Percentiles rank a stretch among this genome's conserved stretches.
phyloP scores from a whole-genome alignment of 208 protist species.

The Herpetomonas muscarum region DNA sequence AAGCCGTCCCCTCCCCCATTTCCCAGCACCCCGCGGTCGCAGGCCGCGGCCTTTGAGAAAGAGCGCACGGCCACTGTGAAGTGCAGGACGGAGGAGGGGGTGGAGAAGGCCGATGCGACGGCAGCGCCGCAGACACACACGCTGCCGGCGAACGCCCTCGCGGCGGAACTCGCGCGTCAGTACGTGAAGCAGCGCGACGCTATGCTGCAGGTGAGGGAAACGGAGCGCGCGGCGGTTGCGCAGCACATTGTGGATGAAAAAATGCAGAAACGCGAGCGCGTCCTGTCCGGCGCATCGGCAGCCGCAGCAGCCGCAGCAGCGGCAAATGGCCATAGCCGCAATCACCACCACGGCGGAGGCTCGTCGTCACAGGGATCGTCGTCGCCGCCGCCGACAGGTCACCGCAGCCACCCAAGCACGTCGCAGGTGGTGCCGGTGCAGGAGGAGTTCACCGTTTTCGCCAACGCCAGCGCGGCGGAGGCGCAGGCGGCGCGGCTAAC shows the following conservation, averaged over 20 bases:
- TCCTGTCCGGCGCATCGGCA: neutral
- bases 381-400: too few relatives aligned
- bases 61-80: neutral
- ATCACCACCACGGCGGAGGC: neutral
- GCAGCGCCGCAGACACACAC: neutral
- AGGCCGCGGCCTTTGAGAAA: neutral
- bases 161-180: neutral
- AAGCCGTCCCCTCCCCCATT: too few relatives aligned
- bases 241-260: neutral
- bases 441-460: conserved; percentile 3
- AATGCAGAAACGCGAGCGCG: neutral
- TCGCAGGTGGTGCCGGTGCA: conserved; percentile 4
- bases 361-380: too few relatives aligned
- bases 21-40: neutral
- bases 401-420: too few relatives aligned
- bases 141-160: neutral
- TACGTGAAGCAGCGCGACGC: neutral
- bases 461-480: conserved; percentile 8
- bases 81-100: neutral
- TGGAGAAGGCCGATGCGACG: neutral
- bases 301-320: too few relatives aligned
- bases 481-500: neutral
- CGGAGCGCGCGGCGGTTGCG: neutral
- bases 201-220: neutral
- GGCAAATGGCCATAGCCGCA: neutral